Evolutionary conservation across 2,329 filamentous ascomycete species (phyloP).

Genomic region (Colletotrichum phormii): DNA sequence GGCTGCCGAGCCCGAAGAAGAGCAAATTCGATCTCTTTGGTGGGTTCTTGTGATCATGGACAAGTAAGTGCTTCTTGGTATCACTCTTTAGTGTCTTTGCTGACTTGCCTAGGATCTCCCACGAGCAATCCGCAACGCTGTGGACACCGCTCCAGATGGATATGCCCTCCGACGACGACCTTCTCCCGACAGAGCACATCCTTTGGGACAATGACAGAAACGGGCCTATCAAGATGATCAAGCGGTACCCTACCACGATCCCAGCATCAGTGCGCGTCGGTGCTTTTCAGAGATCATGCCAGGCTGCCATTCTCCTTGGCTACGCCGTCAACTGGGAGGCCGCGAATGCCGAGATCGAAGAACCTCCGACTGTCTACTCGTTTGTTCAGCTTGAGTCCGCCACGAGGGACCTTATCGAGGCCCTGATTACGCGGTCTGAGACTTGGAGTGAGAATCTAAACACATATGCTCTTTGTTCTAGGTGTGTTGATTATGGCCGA

Average conservation of each 20-base stretch:
- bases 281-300: conserved; percentile 49
- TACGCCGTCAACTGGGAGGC: conserved; percentile 44
- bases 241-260: conserved; percentile 44
- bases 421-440: conserved; percentile 47
- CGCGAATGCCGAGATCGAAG: conserved; percentile 34
- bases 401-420: conserved; percentile 46
- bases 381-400: conserved; percentile 48
- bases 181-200: conserved; percentile 49
- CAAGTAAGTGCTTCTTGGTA: conserved; percentile 46
- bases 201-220: conserved; percentile 45
- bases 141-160: conserved; percentile 49
- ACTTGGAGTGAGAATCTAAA: conserved; percentile 50
- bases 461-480: conserved; percentile 49
- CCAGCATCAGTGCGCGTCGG: conserved; percentile 46
- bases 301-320: conserved; percentile 49
- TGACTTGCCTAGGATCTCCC: conserved; percentile 42
- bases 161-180: conserved; percentile 49
- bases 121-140: conserved; percentile 46
- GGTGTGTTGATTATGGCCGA: conserved; percentile 37
- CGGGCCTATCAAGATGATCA: conserved; percentile 39
- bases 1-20: conserved; percentile 46
- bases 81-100: neutral
- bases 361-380: conserved; percentile 41
- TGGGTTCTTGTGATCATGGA: conserved; percentile 58
- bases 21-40: conserved; percentile 55